Evolutionary conservation across 768 basidiomycete species (phyloP).

Genomic region (Trametes maxima): DNA sequence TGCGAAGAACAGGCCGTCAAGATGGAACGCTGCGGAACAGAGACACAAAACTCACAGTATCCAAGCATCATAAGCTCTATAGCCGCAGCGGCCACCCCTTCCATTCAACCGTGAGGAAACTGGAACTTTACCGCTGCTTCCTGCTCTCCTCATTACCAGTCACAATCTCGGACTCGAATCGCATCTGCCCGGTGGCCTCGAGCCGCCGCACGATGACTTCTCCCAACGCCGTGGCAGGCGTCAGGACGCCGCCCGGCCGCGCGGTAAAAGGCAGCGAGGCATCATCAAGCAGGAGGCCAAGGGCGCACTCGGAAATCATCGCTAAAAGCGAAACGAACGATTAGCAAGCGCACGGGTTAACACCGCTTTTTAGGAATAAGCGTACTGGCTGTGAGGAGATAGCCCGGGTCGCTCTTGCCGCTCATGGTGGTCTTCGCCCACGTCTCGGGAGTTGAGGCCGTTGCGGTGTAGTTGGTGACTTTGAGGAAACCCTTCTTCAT

Average conservation of each 20-base stretch:
- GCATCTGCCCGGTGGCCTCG: constrained; percentile 55
- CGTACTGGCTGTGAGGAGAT: constrained; percentile 58
- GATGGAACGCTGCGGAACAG: too few relatives aligned
- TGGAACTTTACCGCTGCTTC: constrained; percentile 8
- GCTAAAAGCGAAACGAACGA: constrained; percentile 41
- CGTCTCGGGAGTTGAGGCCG: constrained; percentile 45
- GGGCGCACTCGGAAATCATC: constrained; percentile 78
- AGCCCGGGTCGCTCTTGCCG: constrained; percentile 80
- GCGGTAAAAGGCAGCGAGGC: constrained; percentile 58
- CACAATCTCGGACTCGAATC: constrained; percentile 56
- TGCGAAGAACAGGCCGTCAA: too few relatives aligned
- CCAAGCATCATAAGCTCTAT: too few relatives aligned
- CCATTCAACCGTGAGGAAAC: too few relatives aligned
- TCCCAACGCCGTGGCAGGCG: constrained; percentile 82
- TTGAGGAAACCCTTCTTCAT: constrained; percentile 62
- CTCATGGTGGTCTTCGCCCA: constrained; percentile 56
- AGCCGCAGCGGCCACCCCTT: too few relatives aligned
- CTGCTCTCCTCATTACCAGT: constrained; percentile 10
- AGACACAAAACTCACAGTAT: too few relatives aligned
- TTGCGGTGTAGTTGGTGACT: constrained; percentile 72
- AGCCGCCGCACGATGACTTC: constrained; percentile 72
- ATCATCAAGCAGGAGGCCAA: constrained; percentile 64
- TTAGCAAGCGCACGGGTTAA: neutral
- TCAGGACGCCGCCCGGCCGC: constrained; percentile 75
- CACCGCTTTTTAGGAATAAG: neutral